Evolutionary conservation across 1,284 basidiomycete species (phyloP), one percentile per base, ranked within the genome.

Genomic region (Leccinum pallidistipes): DNA sequence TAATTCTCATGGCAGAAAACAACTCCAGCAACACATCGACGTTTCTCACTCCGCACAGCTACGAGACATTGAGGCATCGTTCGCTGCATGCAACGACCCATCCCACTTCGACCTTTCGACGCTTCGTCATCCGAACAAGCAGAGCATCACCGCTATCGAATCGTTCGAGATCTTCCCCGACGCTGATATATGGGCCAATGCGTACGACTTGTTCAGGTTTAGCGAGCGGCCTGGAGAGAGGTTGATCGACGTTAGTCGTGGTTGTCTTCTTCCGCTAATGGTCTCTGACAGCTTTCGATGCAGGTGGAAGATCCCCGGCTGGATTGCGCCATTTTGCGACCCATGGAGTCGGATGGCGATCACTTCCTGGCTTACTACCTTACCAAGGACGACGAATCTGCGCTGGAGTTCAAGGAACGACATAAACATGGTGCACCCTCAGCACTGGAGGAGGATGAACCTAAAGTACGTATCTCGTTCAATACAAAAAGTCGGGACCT

Each of bases 321-420:
- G 60, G 89, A 94, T 66, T 91, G 91, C 69, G 93, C 93, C 11
- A 86, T 97, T 63, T 79, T 97, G 57, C 86, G 94, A 40, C 93
- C 95, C 0, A 90, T 94, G 83, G 87, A 90, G 71, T 88, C 91
- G 1, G 90, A 92, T 57, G 91, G 92, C 29, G 91, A 95, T 70
- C 90, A 92, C 59, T 91, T 94, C 80, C 78, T 97, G 61, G 87
- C 92, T n/a, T 96, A 92, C 74, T 96, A 94, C 69, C 82, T 96
- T 12, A 91, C 93, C 1, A 81, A 85, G 68, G 88, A 93, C 59
- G 92, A 95, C 68, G 87, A 87, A 29, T 78, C 82, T 8, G 88
- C 89, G 0, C 61, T 80, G n/a, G 75, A 77, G 58, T 86, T 88
- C 73, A 87, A 87, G 68, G 79, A 82, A 36, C 77, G 77, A 36